Base-by-base conservation (phyloP, 2,329 filamentous ascomycete genomes). In the Xylaria multiplex region DNA sequence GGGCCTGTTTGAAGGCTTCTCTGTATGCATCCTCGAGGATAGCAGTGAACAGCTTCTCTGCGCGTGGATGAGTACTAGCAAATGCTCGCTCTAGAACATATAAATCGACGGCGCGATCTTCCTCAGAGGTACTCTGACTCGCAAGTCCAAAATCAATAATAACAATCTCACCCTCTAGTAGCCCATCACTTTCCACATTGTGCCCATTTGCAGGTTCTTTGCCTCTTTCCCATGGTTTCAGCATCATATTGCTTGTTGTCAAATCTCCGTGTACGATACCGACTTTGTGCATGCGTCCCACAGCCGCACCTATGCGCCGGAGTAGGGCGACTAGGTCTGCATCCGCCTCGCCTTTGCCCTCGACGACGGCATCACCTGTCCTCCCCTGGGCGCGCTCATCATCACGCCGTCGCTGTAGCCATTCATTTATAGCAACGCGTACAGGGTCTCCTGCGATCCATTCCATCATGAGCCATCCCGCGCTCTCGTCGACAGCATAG, bases 161-260 rank as follows among this genome's bases (percentile, higher is more conserved):
- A 24, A 97, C 89, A 64, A 99, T 86, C 59, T 96, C 91, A 2
- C 93, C 94, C 1, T 87, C 84, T 63, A 90, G 74, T 1, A 73
- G 65, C 22, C 68, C 72, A 11, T 69, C 71, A n/a, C 69, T 61
- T 32, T 72, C 70, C 8, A 2, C 50, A 11, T 35, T 11, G n/a
- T 70, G 50, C 6, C 65, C 63, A 6, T 65, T 65, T 19, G 66
- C 49, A 6, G 49, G 65, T 49, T n/a, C 71, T 69, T 46, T 69
- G 30, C 60, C 71, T 14, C 72, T 70, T 5, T 58, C 70, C 13
- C 70, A 75, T 14, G 84, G 83, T 66, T 87, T 78, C 71, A 98
- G 77, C 90, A 99, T 97, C 81, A 99, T 85, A 80, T 99, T 99
- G 81, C 94, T 97, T 69, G 94, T 99, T 67, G 96, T 99, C 81